Base-by-base conservation (phyloP, 2,329 filamentous ascomycete species). In the Pyrenochaeta sp. region DNA sequence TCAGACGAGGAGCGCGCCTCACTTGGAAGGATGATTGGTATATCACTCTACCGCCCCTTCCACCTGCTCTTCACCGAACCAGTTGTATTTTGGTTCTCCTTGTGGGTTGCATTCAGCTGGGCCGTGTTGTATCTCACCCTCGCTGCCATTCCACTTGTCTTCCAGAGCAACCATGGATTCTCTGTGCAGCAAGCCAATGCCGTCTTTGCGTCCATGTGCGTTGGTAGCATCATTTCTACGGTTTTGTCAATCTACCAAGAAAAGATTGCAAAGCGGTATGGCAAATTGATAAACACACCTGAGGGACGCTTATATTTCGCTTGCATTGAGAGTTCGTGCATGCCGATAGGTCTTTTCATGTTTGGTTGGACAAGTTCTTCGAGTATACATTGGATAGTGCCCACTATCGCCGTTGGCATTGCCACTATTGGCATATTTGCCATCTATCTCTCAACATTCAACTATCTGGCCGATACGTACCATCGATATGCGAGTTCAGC, bases 61-160 rank as follows among this genome's bases (percentile, higher is more conserved):
- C 86, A 88, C 66, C 82, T 93, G 1, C 84, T 93, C 14, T 78
- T 88, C 60, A 92, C 90, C 0, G 90, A 93, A 62, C 88, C 90
- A 0, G 87, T 92, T 9, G 89, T 93, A 12, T 92, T 92, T 75
- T 92, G 86, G 79, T 97, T 97, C 78, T 92, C 89, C 0, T 81
- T 96, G 0, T 97, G 93, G 93, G 89, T 92, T 0, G 84, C 91
- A 0, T 97, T 97, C 73, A 88, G 88, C 17, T 97, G 93, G 93
- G 92, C 90, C 0, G 85, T 96, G 0, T 83, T 97, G 0, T 97
- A 97, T 73, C 80, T 97, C 15, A 91, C 90, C 11, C 94, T 97
- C 63, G 86, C 86, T 12, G 89, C 91, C 1, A 85, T 97, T 4
- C 91, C 92, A 0, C 82, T 95, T 3, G 87, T 96, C 20, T 96